phyloP scores from a whole-genome alignment of 495 filamentous ascomycete genomes.

The Aspergillus nidulans region DNA sequence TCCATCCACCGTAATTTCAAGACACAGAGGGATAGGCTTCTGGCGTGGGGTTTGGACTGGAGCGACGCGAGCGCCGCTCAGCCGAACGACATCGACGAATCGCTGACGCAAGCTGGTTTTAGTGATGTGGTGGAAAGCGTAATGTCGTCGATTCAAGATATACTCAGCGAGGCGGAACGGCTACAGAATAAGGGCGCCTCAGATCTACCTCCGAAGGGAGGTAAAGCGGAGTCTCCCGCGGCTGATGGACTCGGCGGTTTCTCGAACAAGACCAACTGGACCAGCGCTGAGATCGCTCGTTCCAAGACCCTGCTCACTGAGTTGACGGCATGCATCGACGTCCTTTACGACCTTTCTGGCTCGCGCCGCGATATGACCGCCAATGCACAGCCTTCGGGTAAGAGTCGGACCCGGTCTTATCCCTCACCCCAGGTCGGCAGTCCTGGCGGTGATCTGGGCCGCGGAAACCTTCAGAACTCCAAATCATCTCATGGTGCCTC shows the following conservation, averaged over 20 bases:
- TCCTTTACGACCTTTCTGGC: constrained; percentile 78
- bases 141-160: constrained; percentile 83
- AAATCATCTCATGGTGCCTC: constrained; percentile 27
- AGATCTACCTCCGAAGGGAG: constrained; percentile 35
- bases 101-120: constrained; percentile 74
- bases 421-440: constrained; percentile 13
- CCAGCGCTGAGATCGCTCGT: constrained; percentile 45
- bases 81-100: constrained; percentile 81
- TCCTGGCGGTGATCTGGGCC: constrained; percentile 5
- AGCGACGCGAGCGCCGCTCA: constrained; percentile 62
- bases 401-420: constrained; percentile 25
- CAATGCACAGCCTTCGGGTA: constrained; percentile 25
- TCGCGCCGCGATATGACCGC: constrained; percentile 55
- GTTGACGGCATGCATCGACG: constrained; percentile 81
- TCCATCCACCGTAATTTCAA: constrained; percentile 54
- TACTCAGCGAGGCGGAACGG: constrained; percentile 77
- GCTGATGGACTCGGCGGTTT: constrained; percentile 32
- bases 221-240: constrained; percentile 30
- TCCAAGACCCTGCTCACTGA: constrained; percentile 64
- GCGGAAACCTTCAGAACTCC: constrained; percentile 14
- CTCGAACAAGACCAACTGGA: constrained; percentile 44
- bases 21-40: constrained; percentile 58
- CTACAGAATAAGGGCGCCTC: constrained; percentile 57
- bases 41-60: constrained; percentile 91
- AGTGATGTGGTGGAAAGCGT: constrained; percentile 85